These are phyloP conservation scores for Alliaria petiolata DNA, from an alignment of 345 rosid genomes.

Conservation along the genomic window DNA sequence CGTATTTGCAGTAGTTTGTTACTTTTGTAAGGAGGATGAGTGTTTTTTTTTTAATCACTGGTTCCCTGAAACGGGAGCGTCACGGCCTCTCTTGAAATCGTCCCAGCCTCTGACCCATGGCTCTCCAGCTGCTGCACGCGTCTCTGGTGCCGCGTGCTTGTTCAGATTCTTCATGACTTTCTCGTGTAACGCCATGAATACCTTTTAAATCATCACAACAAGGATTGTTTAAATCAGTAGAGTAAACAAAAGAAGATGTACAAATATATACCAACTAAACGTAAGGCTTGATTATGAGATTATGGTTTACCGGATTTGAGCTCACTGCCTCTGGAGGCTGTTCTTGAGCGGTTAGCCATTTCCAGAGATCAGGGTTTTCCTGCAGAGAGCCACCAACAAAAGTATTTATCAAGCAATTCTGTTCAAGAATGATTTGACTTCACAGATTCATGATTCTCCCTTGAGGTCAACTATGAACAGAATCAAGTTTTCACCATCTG, in stretches of 20 bases:
- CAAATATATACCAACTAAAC: neutral
- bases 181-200: conserved; percentile 61
- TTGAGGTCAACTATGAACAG: neutral
- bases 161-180: conserved; percentile 48
- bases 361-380: conserved; percentile 98
- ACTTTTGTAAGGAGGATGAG: neutral
- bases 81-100: conserved; percentile 41
- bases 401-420: neutral
- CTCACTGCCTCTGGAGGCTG: conserved; percentile 77
- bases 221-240: neutral
- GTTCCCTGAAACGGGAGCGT: conserved; percentile 32
- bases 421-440: neutral
- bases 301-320: conserved; percentile 56
- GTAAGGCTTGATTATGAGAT: neutral
- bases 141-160: conserved; percentile 36
- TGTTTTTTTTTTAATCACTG: conserved; percentile 8
- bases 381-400: conserved; percentile 28
- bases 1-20: neutral
- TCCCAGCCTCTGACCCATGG: conserved; percentile 42
- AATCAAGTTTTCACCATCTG: neutral
- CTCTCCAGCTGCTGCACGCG: conserved; percentile 36
- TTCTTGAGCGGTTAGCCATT: conserved; percentile 86
- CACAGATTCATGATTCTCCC: neutral
- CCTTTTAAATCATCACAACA: conserved; percentile 38
- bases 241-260: neutral